Evolutionary conservation across 345 rosid species (phyloP), one percentile per base, ranked within the genome.

Genomic region (Anastatica hierochuntica): DNA sequence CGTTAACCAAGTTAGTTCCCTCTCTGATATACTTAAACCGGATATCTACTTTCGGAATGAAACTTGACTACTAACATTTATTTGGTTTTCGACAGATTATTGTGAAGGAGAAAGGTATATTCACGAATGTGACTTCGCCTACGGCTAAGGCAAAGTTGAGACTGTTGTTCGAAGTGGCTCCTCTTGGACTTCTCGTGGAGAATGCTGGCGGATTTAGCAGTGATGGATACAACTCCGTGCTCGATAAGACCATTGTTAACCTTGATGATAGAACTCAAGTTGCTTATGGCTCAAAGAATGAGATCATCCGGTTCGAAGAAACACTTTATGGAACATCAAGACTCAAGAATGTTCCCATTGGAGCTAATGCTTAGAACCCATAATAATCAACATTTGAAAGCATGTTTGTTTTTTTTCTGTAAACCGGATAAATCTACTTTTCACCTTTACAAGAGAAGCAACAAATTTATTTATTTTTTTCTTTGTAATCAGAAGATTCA

Each of bases 231-330:
- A 60, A 54, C 19, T 89, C 97, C 0, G 95, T 89, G 33, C 77
- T 89, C 4, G 95, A 89, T 65, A 83, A 81, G 54, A 80, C 76
- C 60, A 77, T 89, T 44, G 17, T 8, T 31, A 70, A 61, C 64
- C 87, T 89, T 8, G 97, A 85, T n/a, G 97, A 89, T 14, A 77
- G 97, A 76, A 88, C 95, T 48, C 98, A 92, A 77, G 96, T 92
- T 12, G 98, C 96, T 10, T 92, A 83, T 43, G 96, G 98, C 4
- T 92, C 96, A 14, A 88, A 92, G 83, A 69, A 83, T 1, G 98
- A 92, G 79, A 81, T 92, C 35, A 78, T 88, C 47, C 80, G 96
- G 1, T 88, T 92, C 7, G 96, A 88, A 74, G 96, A 92, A 69
- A 85, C 77, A 46, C 72, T 92, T 44, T 81, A 88, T 10, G 98